Evolutionary conservation across 352 stramenopile genomes (phyloP).

Genomic region (Elongisporangium prolatum): DNA sequence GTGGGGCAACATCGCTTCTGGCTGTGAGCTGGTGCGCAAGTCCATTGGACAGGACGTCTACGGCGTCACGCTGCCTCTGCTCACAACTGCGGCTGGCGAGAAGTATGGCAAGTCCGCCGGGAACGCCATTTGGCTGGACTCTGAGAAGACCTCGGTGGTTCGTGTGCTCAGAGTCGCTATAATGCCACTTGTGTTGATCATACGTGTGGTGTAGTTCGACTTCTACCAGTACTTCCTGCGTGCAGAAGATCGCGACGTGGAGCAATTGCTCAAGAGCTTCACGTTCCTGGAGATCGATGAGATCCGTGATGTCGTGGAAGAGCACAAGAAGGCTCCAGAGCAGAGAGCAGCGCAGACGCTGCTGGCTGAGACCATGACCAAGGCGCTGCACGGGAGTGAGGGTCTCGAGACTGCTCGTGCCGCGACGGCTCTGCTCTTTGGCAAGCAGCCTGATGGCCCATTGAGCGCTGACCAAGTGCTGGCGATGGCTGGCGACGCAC

Average conservation of each 20-base stretch:
- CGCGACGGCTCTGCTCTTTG: conserved; percentile 65
- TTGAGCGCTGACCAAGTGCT: conserved; percentile 70
- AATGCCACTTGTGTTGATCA: conserved; percentile 3
- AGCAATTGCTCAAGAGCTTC: conserved; percentile 96
- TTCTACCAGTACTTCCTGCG: conserved; percentile 93
- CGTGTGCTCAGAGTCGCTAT: conserved; percentile 66
- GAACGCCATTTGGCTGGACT: conserved; percentile 98
- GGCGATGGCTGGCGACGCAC: conserved; percentile 60
- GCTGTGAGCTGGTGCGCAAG: conserved; percentile 95
- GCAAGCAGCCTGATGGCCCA: conserved; percentile 41
- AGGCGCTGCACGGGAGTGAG: conserved; percentile 91
- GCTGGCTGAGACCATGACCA: conserved; percentile 83
- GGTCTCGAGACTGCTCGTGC: conserved; percentile 61
- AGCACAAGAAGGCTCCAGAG: conserved; percentile 74
- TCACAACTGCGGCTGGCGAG: conserved; percentile 96
- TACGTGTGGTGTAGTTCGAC: conserved; percentile 57
- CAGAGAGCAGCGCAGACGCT: conserved; percentile 71
- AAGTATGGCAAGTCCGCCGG: conserved; percentile 99
- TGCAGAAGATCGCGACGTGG: conserved; percentile 89
- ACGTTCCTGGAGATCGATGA: conserved; percentile 94
- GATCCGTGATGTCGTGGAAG: conserved; percentile 85
- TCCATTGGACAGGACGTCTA: conserved; percentile 87
- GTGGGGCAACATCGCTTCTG: conserved; percentile 99
- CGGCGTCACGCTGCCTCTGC: conserved; percentile 94
- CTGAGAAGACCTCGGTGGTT: conserved; percentile 92